Evolutionary conservation across 495 filamentous ascomycete genomes (phyloP), one percentile per base, ranked within the genome.

Genomic region (Aspergillus sclerotiicarbonarius): DNA sequence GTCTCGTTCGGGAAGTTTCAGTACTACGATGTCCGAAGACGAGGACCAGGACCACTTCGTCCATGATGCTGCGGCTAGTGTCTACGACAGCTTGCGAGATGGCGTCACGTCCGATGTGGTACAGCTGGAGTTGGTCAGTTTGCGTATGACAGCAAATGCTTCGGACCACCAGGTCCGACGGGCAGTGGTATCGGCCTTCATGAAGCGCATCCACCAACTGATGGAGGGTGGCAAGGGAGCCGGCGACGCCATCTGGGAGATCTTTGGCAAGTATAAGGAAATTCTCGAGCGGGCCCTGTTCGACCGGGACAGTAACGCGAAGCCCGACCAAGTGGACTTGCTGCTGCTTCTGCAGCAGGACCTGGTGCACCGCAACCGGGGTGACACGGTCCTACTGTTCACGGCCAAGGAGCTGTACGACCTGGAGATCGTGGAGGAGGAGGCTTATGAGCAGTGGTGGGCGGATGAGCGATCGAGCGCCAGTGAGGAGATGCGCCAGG

Each of bases 391-490:
- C 3, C 76, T 98, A 3, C 77, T 93, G 7, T 88, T 86, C 44
- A 76, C 89, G 58, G 79, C 87, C 31, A 92, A 93, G 76, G 85
- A 89, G 68, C 75, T 96, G 54, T 95, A 96, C 68, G 85, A 88
- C 55, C 69, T 88, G 53, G 94, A 98, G 60, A 79, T 97, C 7
- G 69, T 97, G 0, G 92, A 96, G 68, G 90, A 96, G 68, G 93
- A 96, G 39, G 92, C 87, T 0, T 87, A 94, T 45, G 75, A 92
- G 66, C 82, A 83, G 57, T 98, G 94, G 94, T 98, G 92, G 93
- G 80, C 76, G 18, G 84, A 94, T 70, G 77, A 78, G 58, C 80
- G 83, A 62, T 84, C 84, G 8, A 82, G 75, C 30, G 81, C 77
- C 54, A 83, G 73, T 8, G 87, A 88, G 31, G 80, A 82, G 53